Base-by-base conservation (phyloP, 208 protist genomes). In the Wallacemonas sp. region DNA sequence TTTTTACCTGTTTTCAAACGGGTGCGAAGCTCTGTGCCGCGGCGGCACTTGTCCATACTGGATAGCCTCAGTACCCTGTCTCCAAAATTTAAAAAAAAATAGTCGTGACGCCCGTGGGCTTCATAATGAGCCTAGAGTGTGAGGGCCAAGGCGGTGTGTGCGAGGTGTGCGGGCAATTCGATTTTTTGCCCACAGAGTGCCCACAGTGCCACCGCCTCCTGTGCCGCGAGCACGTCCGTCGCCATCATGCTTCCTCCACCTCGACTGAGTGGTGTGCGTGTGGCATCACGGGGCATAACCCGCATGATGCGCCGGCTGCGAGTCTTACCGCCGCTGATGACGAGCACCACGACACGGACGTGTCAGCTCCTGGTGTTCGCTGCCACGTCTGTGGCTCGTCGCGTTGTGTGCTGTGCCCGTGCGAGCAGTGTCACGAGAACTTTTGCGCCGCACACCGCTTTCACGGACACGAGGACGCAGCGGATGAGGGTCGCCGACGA, bases 401-500 rank as follows among this genome's bases (percentile, higher is more conserved):
- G 39, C 61, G 45, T 26, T 78, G 79, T 52, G 76, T 78, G 42
- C 72, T 92, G 44, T 53, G 42, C 8, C 77, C 81, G 38, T 89
- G 86, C 61, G 42, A 34, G 8, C 36, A 57, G 30, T 88, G 83
- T 27, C 69, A 66, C 0, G 57, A 76, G 24, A 29, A 63, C 27
- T 89, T 73, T 60, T 89, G 83, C 53, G 71, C 78, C 1, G 71
- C 52, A 4, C 86, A 92, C 60, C 83, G 83, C 44, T 92, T 89
- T 50, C 83, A 92, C 42, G 68, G 50, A 0, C 81, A 89, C 68
- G 71, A 73, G 46, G 72, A 73, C 39, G 61, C 45, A 17, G 55
- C 19, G 3, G 44, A 66, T 21, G 44, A 13, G 39, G 37, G 15
- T 13, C 26, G 38, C 22, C 21, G 10, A 5, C 52, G 39, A 32